Conservation (phyloP, 2,329 filamentous ascomycete genomes). For the Aureobasidium subglaciale region DNA sequence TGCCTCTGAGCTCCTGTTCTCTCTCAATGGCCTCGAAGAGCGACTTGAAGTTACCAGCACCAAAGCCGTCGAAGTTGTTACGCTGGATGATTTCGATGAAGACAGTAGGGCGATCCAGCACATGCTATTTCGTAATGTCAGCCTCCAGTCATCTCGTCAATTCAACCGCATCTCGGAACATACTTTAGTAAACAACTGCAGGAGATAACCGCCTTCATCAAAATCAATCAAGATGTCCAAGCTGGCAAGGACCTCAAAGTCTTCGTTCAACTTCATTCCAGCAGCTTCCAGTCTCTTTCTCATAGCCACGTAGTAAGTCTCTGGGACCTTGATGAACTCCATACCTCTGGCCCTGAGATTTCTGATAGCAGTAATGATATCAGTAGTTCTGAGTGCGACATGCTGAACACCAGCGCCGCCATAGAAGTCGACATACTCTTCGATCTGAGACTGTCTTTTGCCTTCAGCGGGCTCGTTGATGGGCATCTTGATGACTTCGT, state of each 20-base stretch:
- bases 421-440: conserved; percentile 83
- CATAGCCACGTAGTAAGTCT: conserved; percentile 80
- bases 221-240: conserved; percentile 92
- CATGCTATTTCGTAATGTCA: conserved; percentile 49
- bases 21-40: conserved; percentile 92
- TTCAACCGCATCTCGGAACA: conserved; percentile 27
- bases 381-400: conserved; percentile 73
- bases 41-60: conserved; percentile 92
- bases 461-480: conserved; percentile 92
- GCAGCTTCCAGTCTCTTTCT: conserved; percentile 60
- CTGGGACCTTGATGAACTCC: conserved; percentile 84
- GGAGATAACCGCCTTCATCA: conserved; percentile 80
- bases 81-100: conserved; percentile 96
- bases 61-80: conserved; percentile 84
- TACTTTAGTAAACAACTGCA: conserved; percentile 50
- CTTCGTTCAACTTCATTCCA: conserved; percentile 60
- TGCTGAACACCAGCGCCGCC: conserved; percentile 86
- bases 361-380: conserved; percentile 72
- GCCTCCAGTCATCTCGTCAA: conserved; percentile 45
- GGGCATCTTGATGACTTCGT: conserved; percentile 91
- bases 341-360: conserved; percentile 79
- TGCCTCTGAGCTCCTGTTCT: conserved; percentile 80
- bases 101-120: conserved; percentile 91
- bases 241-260: conserved; percentile 66
- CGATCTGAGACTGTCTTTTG: conserved; percentile 88